Base-by-base conservation (phyloP, 176 grass and related monocot genomes). In the Lolium multiflorum region DNA sequence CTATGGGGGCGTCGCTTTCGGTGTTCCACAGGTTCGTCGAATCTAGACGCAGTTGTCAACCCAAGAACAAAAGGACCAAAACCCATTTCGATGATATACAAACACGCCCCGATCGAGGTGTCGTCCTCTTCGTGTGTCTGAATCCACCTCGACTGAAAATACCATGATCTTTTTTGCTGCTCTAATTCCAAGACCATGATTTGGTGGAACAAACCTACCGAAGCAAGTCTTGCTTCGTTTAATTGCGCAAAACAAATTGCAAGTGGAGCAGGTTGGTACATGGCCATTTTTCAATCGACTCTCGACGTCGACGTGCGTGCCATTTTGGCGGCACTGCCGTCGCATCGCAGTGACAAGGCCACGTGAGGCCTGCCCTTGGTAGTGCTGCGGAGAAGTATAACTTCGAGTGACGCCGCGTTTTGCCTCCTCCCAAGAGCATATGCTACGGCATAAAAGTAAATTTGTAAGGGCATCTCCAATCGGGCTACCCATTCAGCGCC, bases 321-420 rank as follows among this genome's bases (percentile, higher is more conserved):
- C 35, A 28, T 24, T 85, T 78, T 78, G 47, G 59, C 71, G 28
- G 83, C 83, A 11, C 61, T 65, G 3, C 7, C 8, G 52, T 6
- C 65, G 8, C 5, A 7, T 71, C 38, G 18, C 18, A 44, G 2
- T 16, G 68, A 82, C 78, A 74, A 41, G 46, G 15, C 35, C 78
- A 88, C 52, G 86, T 88, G 86, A 87, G 13, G 13, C 28, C 38
- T 74, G 46, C 15, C 28, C 52, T 65, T 74, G 77, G 68, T 3
- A 46, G 7, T 59, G 56, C 55, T 59, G 44, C 44, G 44, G 44
- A 46, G 44, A 2, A 43, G 41, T 43, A 43, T 41, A 41, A 0
- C 39, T 6, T 41, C 39, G 39, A 41, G 39, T 41, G 39, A 41
- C 6, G 39, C 39, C 5, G 39, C 39, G 6, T 41, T 46, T 46